These are phyloP conservation scores for Mortierella sp. DNA, from an alignment of 371 early-diverging fungal genomes.

Conservation along the genomic window DNA sequence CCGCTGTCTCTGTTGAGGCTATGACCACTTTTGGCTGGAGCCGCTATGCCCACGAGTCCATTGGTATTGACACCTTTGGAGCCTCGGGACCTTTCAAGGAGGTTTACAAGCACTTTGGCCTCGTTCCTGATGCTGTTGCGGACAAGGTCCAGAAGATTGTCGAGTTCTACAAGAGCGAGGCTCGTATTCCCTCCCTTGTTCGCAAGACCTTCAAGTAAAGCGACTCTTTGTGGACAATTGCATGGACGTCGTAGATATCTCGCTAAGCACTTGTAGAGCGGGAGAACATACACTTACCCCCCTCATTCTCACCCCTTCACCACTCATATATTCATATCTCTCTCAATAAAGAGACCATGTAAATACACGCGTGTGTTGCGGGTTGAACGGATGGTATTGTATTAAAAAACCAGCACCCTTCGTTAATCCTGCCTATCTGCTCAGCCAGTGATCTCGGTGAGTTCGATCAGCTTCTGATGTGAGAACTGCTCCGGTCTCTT, in stretches of 20 bases:
- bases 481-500: constrained; percentile 79
- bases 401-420: no score
- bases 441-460: constrained; percentile 63
- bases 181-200: constrained; percentile 44
- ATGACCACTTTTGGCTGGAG: constrained; percentile 94
- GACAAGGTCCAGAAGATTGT: constrained; percentile 83
- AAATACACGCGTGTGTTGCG: not conserved
- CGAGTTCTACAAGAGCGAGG: constrained; percentile 73
- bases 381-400: no score
- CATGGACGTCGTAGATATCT: no score
- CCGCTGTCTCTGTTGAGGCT: constrained; percentile 94
- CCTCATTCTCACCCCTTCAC: no score
- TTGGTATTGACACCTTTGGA: constrained; percentile 97
- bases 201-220: constrained; percentile 50
- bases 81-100: constrained; percentile 85
- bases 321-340: not conserved
- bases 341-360: constrained; percentile 3
- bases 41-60: constrained; percentile 89
- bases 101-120: constrained; percentile 85
- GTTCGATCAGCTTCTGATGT: constrained; percentile 76
- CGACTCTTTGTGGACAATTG: not conserved
- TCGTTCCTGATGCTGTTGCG: constrained; percentile 82
- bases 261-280: no score
- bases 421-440: not conserved
- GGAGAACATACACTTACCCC: no score